A percentile compares a stretch with the other conserved stretches of the same genome.
These are phyloP conservation scores for Calonectria leucothoes DNA, from an alignment of 2,329 filamentous ascomycete genomes.

Conservation along the genomic window DNA sequence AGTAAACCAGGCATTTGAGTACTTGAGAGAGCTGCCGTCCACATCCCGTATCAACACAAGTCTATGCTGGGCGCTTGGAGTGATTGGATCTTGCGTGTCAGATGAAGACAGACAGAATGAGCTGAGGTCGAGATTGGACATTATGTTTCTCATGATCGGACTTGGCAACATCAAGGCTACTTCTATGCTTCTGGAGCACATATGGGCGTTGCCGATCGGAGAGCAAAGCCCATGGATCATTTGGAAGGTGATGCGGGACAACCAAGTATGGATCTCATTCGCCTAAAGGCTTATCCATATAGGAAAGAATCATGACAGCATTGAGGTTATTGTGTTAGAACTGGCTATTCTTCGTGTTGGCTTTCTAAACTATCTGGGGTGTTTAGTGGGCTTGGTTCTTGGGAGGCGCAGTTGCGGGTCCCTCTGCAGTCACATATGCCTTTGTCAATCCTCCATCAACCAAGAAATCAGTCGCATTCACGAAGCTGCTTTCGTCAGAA, in stretches of 20 bases:
- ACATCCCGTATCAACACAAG: background rate
- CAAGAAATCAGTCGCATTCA: slow-evolving; percentile 92
- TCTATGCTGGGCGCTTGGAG: background rate
- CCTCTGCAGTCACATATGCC: slow-evolving; percentile 82
- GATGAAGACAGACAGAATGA: background rate
- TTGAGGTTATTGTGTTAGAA: background rate
- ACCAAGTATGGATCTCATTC: background rate
- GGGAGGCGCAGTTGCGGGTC: slow-evolving; percentile 64
- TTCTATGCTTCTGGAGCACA: background rate
- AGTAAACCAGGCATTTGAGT: background rate
- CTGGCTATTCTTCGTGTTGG: background rate
- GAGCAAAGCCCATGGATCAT: background rate
- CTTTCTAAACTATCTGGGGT: background rate
- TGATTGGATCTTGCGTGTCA: background rate
- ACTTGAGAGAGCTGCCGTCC: background rate
- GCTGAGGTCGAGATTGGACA: background rate
- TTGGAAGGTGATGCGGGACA: background rate
- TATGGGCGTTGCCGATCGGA: background rate
- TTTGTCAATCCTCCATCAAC: slow-evolving; percentile 97
- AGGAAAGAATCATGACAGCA: background rate
- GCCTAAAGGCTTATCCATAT: background rate
- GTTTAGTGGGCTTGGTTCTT: slow-evolving; percentile 64
- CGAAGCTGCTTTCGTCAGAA: slow-evolving; percentile 88
- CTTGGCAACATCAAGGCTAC: background rate
- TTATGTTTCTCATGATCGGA: background rate